A percentile compares a stretch with the other conserved stretches of the same genome.
phyloP scores from a whole-genome alignment of 768 basidiomycete species.

The Boletales sp. region DNA sequence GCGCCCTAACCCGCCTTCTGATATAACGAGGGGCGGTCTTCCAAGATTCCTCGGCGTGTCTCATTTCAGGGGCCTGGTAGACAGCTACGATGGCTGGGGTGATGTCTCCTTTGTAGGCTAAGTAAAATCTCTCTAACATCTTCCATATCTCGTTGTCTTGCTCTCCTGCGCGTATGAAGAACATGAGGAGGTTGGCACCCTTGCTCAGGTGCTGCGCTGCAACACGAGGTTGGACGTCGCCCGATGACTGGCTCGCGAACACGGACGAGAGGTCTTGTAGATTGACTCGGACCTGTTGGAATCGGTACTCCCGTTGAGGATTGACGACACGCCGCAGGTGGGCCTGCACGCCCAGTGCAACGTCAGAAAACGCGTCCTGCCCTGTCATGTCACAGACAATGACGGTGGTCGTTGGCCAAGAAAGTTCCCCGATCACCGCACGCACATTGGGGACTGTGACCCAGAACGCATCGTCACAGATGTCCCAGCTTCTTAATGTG shows the following conservation, averaged over 20 bases:
- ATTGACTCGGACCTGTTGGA: conserved; percentile 11
- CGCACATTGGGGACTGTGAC: conserved; percentile 15
- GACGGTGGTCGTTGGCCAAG: conserved; percentile 19
- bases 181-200: conserved; percentile 14
- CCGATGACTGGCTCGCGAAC: neutral
- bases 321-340: neutral
- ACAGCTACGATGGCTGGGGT: conserved; percentile 19
- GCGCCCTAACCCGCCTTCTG: conserved; percentile 4
- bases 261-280: neutral
- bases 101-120: conserved; percentile 9
- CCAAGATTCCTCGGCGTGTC: conserved; percentile 10
- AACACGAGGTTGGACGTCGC: neutral
- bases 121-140: conserved; percentile 13
- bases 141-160: conserved; percentile 10
- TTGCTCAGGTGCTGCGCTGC: neutral
- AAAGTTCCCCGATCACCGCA: conserved; percentile 14
- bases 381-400: conserved; percentile 16
- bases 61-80: conserved; percentile 1
- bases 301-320: conserved; percentile 6
- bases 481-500: conserved; percentile 12
- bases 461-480: conserved; percentile 6
- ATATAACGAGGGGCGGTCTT: conserved; percentile 8
- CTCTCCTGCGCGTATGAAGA: conserved; percentile 7
- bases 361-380: conserved; percentile 1
- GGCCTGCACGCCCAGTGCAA: conserved; percentile 8